Evolutionary conservation across 495 filamentous ascomycete genomes (phyloP), one percentile per base, ranked within the genome.

Genomic region (Podospora sp.): DNA sequence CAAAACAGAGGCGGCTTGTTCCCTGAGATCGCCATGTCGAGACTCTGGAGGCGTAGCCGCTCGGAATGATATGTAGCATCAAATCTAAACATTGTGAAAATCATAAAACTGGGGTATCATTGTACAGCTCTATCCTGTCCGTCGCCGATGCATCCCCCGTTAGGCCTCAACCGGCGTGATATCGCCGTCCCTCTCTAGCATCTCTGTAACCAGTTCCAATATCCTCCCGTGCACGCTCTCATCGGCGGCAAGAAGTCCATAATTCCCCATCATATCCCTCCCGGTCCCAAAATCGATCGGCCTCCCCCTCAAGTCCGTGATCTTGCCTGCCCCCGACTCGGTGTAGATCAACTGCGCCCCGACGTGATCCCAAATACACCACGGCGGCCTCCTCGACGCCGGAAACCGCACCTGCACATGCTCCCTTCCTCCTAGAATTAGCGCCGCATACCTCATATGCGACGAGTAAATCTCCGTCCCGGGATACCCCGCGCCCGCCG

Each of bases 281-380:
- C 81, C 80, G 14, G 68, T 68, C 3, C 73, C 74, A 57, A 81
- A 76, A 56, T 82, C 76, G 0, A 84, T 75, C 2, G 66, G 65
- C 58, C 77, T 77, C 6, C 85, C 80, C 8, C 81, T 68, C 46
- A 88, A 66, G 67, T 89, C 86, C 7, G 82, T 87, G 11, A 89
- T 78, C 33, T 76, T 78, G 46, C 82, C 84, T 0, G 40, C 56
- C 0, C 87, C 87, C 0, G 85, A 75, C 72, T 89, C 87, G 68
- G 81, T 73, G 65, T 81, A 86, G 61, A 89, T 81, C 26, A 89
- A 72, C 80, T 86, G 83, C 3, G 85, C 83, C 6, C 86, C 87
- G 0, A 82, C 83, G 72, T 89, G 87, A 67, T 89, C 87, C 86
- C 86, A 88, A 27, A 86, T 78, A 63, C 82, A 83, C 63, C 65